Conservation (phyloP, 352 stramenopile species). For the Pythium sp. region DNA sequence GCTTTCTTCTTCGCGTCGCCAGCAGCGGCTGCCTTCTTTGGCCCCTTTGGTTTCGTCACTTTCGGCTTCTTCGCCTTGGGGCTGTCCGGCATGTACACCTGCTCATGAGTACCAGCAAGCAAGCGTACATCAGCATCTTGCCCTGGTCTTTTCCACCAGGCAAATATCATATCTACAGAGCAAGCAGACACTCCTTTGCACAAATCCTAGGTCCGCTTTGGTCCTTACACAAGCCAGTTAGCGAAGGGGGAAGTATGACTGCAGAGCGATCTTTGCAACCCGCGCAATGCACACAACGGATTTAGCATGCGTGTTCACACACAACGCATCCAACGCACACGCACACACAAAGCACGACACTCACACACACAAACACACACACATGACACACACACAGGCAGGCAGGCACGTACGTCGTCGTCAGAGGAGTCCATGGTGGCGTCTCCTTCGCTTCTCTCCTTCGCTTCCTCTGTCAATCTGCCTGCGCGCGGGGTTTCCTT, state of each 20-base stretch:
- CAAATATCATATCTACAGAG: not conserved
- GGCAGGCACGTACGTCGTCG: constrained; percentile 37
- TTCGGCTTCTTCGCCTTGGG: constrained; percentile 13
- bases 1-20: constrained; percentile 27
- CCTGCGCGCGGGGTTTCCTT: constrained; percentile 5
- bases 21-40: constrained; percentile 33
- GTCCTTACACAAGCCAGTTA: not conserved
- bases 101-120: not conserved
- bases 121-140: not conserved
- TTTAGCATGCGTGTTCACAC: too few relatives aligned
- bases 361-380: not conserved
- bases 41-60: constrained; percentile 18
- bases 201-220: not conserved
- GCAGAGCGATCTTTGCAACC: not conserved
- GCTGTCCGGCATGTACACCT: constrained; percentile 23
- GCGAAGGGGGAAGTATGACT: not conserved
- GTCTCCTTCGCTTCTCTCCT: not conserved
- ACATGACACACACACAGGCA: not conserved
- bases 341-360: not conserved
- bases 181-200: not conserved
- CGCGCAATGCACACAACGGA: not conserved
- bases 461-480: not conserved
- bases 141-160: too few relatives aligned
- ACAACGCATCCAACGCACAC: not conserved
- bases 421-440: constrained; percentile 54